Evolutionary conservation across 2,329 filamentous ascomycete species (phyloP), one percentile per base, ranked within the genome.

Genomic region (Allantophomopsis cytisporea): DNA sequence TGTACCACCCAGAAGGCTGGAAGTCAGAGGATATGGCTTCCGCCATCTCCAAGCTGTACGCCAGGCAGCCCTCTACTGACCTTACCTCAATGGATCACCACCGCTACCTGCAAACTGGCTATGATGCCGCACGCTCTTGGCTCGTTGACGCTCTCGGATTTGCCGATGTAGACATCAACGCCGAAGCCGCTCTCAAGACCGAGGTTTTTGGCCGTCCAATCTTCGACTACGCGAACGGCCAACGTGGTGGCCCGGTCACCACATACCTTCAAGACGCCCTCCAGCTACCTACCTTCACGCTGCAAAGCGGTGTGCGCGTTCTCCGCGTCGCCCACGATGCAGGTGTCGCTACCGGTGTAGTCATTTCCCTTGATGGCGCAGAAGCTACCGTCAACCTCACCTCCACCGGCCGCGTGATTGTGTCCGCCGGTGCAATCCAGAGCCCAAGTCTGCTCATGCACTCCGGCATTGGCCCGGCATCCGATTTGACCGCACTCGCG

Each of bases 211-310:
- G 67, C 3, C 57, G 65, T 16, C 62, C 68, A 0, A 56, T 61
- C 1, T 71, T 61, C 48, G 60, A 67, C 45, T 71, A 69, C 44
- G 57, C 62, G 14, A 53, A 63, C 15, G 68, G 67, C 3, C 63
- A 71, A 44, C 56, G 68, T 33, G 67, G 66, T 15, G 68, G 68
- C 0, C 66, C 68, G 1, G 59, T 58, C 1, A 58, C 57, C 40
- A 71, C 65, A 0, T 71, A 73, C 44, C 60, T 73, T 1, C 66
- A 69, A 43, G 58, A 54, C 4, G 66, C 68, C 1, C 47, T 64
- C 12, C 41, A 52, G 11, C 54, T 58, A 17, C 37, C 34, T 3
- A 66, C 67, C 42, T 69, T 71, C 55, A 53, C 53, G 39, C 48
- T 73, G 1, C 55, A 62, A 47, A 64, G 55, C 0, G 60, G 63